Evolutionary conservation across 805 yeast genomes (phyloP).

Genomic region (Yarrowia hollandica): DNA sequence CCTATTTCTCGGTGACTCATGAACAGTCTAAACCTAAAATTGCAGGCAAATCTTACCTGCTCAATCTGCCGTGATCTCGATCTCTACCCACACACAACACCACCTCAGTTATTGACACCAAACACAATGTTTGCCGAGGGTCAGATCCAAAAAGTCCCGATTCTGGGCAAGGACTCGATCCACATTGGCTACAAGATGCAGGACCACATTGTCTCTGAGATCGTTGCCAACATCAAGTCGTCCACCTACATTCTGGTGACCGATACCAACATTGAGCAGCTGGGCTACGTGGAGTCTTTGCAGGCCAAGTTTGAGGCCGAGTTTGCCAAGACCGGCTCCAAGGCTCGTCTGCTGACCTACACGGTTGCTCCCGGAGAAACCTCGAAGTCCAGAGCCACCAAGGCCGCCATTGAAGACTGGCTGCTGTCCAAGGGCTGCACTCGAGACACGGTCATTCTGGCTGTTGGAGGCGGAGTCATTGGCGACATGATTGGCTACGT

Average conservation of each 20-base stretch:
- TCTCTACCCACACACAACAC: not conserved
- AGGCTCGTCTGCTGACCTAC: constrained; percentile 68
- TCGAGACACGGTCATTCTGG: constrained; percentile 89
- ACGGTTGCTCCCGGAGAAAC: constrained; percentile 91
- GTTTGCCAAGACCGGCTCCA: constrained; percentile 31
- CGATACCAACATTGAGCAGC: constrained; percentile 66
- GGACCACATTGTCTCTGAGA: constrained; percentile 68
- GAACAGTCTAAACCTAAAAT: too few relatives aligned
- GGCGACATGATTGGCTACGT: constrained; percentile 99
- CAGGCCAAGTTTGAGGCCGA: constrained; percentile 57
- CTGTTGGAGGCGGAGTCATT: constrained; percentile 97
- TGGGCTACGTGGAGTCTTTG: constrained; percentile 45
- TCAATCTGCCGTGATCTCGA: too few relatives aligned
- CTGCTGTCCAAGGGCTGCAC: constrained; percentile 83
- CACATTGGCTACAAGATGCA: constrained; percentile 86
- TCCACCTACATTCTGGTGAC: constrained; percentile 92
- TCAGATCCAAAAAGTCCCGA: constrained; percentile 27
- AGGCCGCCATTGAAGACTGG: constrained; percentile 91
- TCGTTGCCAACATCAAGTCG: constrained; percentile 62
- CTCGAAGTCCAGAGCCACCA: constrained; percentile 81
- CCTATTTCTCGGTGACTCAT: too few relatives aligned
- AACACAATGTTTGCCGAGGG: constrained; percentile 22
- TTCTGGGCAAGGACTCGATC: constrained; percentile 72
- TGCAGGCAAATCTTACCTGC: constrained; percentile 10
- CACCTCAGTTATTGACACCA: not conserved